These are phyloP conservation scores for Coemansia sp. DNA, from an alignment of 192 early-diverging fungal genomes.

Conservation along the genomic window DNA sequence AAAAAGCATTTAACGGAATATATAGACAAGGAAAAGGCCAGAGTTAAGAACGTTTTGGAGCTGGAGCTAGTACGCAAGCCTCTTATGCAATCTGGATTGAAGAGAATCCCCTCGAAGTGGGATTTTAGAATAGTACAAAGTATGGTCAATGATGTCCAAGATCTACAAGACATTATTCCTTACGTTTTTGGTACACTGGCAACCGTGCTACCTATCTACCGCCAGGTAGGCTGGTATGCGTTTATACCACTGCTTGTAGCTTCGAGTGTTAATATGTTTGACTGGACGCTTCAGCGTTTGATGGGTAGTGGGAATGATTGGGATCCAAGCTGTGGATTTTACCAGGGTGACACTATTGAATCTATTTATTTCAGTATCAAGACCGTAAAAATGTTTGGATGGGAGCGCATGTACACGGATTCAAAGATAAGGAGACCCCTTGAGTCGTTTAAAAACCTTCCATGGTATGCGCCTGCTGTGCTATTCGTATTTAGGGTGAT, in stretches of 20 bases:
- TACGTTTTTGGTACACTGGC: background rate
- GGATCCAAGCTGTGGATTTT: background rate
- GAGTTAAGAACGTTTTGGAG: background rate
- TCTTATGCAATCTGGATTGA: background rate
- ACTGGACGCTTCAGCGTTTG: background rate
- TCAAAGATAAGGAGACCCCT: background rate
- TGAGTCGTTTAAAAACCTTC: background rate
- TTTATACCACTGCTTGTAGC: background rate
- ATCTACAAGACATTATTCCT: background rate
- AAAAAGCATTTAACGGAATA: background rate
- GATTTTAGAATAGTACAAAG: background rate
- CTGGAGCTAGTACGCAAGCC: background rate
- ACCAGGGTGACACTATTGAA: background rate
- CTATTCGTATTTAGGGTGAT: background rate
- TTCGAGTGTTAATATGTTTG: background rate
- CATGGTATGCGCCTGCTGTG: constrained; percentile 10
- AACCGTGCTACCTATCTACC: background rate
- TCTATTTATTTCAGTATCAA: background rate
- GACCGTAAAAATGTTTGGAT: constrained; percentile 15
- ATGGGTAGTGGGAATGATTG: background rate
- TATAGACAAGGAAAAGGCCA: background rate
- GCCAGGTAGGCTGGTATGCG: background rate
- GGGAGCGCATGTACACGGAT: constrained; percentile 9
- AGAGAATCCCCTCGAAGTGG: background rate
- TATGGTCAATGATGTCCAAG: background rate